These are phyloP conservation scores for Penicillium waksmanii DNA, from an alignment of 495 filamentous ascomycete species.

Conservation along the genomic window DNA sequence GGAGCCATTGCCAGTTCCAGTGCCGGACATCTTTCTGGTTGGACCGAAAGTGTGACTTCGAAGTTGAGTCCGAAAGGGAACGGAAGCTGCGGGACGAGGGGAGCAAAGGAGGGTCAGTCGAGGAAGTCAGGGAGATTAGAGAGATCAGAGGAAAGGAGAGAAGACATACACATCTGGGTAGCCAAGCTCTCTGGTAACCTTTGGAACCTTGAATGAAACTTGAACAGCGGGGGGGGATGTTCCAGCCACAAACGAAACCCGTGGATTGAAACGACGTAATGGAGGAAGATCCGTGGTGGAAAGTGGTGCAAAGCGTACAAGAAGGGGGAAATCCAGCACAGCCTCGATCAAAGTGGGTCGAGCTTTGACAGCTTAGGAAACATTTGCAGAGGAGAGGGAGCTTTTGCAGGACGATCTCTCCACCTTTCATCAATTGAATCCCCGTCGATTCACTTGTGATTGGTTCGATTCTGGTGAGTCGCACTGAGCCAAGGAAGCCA, in stretches of 20 bases:
- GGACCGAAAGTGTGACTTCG: constrained; percentile 41
- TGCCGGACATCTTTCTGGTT: constrained; percentile 36
- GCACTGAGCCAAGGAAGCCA: constrained; percentile 1
- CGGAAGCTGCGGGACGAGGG: constrained; percentile 27
- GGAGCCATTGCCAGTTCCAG: constrained; percentile 34
- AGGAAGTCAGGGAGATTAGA: not conserved
- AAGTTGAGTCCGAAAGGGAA: constrained; percentile 35
- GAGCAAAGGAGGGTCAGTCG: not conserved
- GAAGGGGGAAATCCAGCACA: constrained; percentile 13
- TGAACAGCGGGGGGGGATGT: constrained; percentile 13
- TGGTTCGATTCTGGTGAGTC: not conserved
- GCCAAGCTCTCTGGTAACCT: constrained; percentile 2
- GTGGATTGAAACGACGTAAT: constrained; percentile 18
- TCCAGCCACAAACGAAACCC: constrained; percentile 24
- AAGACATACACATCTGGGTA: constrained; percentile 23
- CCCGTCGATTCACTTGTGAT: not conserved
- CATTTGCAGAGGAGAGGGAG: not conserved
- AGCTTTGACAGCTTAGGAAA: not conserved
- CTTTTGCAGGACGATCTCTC: not conserved
- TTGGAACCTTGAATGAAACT: constrained; percentile 15
- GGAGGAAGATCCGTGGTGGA: constrained; percentile 11
- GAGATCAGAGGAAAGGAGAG: constrained; percentile 6
- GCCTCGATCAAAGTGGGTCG: constrained; percentile 19
- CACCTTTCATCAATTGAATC: not conserved
- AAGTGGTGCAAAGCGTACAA: not conserved